These are phyloP conservation scores for Claviceps monticola DNA, from an alignment of 2,329 filamentous ascomycete species.

Conservation along the genomic window DNA sequence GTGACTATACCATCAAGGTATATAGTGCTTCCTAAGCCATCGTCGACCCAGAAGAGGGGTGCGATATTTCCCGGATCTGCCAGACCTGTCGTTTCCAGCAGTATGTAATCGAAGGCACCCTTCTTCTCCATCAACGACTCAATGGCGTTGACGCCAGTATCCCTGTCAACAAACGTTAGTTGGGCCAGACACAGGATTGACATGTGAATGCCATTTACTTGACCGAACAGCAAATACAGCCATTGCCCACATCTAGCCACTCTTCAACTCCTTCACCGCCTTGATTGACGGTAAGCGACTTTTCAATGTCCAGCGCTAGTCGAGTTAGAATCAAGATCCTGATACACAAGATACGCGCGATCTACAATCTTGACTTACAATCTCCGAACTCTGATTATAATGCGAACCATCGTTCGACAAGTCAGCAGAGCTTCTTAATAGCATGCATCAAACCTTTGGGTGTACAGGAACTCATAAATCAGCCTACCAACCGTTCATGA, in stretches of 20 bases:
- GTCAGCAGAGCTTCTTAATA: background rate
- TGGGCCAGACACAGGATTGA: background rate
- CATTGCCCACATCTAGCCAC: constrained; percentile 93
- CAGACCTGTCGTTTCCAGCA: constrained; percentile 89
- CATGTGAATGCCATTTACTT: constrained; percentile 42
- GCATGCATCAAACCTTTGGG: background rate
- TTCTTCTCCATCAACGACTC: constrained; percentile 91
- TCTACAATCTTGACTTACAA: constrained; percentile 35
- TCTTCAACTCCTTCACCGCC: constrained; percentile 73
- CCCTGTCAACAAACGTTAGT: constrained; percentile 33
- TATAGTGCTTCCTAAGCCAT: constrained; percentile 86
- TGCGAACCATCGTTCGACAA: background rate
- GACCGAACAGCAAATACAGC: constrained; percentile 94
- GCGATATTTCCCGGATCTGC: constrained; percentile 93
- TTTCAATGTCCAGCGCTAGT: constrained; percentile 86
- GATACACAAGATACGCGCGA: constrained; percentile 8
- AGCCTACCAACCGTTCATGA: constrained; percentile 58
- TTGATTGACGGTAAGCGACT: constrained; percentile 81
- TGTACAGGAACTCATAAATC: too few species aligned
- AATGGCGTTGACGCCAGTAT: constrained; percentile 85
- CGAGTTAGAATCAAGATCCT: constrained; percentile 6
- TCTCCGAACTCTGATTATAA: constrained; percentile 56
- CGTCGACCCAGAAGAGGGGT: constrained; percentile 94
- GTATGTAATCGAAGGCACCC: constrained; percentile 91
- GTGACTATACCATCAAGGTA: constrained; percentile 96